These are phyloP conservation scores for Fusarium algeriense DNA, from an alignment of 2,329 filamentous ascomycete species.

Conservation along the genomic window DNA sequence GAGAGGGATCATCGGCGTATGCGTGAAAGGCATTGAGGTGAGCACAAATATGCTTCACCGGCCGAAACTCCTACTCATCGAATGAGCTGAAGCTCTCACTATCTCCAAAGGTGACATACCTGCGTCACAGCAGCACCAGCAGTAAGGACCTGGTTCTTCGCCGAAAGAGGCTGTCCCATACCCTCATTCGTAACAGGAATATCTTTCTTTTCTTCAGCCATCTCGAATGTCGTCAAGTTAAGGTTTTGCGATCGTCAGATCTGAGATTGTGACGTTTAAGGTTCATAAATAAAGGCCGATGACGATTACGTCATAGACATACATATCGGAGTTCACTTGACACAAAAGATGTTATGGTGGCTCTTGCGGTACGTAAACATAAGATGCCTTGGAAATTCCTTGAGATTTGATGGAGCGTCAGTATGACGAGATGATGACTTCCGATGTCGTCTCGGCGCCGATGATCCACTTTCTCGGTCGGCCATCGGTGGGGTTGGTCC, in stretches of 20 bases:
- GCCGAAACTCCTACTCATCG: constrained; percentile 69
- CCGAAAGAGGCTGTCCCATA: constrained; percentile 63
- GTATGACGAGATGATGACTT: constrained; percentile 36
- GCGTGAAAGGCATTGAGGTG: constrained; percentile 90
- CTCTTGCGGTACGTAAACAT: neutral
- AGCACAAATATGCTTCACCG: constrained; percentile 80
- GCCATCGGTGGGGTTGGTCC: neutral
- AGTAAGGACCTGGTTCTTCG: constrained; percentile 70
- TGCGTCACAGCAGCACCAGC: constrained; percentile 72
- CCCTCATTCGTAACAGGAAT: constrained; percentile 39
- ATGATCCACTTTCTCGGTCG: constrained; percentile 18
- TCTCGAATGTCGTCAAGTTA: constrained; percentile 8
- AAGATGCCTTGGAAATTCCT: neutral
- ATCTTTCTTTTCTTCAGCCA: neutral
- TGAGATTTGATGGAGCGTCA: constrained; percentile 13
- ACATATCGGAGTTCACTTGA: neutral
- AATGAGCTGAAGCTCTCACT: neutral
- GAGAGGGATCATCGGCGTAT: constrained; percentile 78
- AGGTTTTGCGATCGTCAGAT: constrained; percentile 19
- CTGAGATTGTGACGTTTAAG: neutral
- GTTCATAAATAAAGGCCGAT: neutral
- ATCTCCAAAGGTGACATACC: constrained; percentile 47
- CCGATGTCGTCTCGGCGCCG: constrained; percentile 21
- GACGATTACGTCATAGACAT: constrained; percentile 35
- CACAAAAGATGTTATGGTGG: neutral